Conservation (phyloP, 345 rosid species). For the Acer campestre region DNA sequence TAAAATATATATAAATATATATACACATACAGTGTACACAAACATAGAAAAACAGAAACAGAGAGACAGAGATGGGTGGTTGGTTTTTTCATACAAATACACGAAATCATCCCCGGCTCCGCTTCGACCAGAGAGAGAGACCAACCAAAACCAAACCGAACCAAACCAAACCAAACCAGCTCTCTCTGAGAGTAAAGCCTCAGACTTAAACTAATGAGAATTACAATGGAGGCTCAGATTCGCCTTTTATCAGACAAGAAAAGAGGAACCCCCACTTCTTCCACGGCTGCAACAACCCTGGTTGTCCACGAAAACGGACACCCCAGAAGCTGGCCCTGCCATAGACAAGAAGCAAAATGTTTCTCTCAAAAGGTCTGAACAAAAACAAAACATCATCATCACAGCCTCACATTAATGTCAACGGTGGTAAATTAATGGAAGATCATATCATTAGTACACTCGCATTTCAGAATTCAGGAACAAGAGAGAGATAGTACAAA, state of each 20-base stretch:
- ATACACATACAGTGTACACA: background rate
- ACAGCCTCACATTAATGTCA: background rate
- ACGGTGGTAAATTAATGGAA: too few relatives aligned
- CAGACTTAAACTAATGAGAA: conserved; percentile 6
- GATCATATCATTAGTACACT: too few relatives aligned
- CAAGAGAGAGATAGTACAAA: too few relatives aligned
- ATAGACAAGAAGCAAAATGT: background rate
- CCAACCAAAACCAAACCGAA: background rate
- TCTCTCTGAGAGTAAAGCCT: conserved; percentile 7
- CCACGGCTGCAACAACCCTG: conserved; percentile 9
- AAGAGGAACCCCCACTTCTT: background rate
- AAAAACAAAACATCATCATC: background rate
- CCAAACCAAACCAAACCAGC: background rate
- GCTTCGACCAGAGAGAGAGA: background rate
- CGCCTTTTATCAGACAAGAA: background rate
- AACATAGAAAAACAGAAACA: background rate
- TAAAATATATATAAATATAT: background rate
- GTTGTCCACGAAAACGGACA: background rate
- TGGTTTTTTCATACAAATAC: background rate
- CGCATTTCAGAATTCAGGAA: too few relatives aligned
- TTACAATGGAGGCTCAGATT: conserved; percentile 16
- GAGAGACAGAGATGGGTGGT: too few relatives aligned
- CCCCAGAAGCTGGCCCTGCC: background rate
- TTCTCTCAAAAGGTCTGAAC: background rate
- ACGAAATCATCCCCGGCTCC: background rate